Base-by-base conservation (phyloP, 306 rosid genomes). In the Fragaria ananassa region DNA sequence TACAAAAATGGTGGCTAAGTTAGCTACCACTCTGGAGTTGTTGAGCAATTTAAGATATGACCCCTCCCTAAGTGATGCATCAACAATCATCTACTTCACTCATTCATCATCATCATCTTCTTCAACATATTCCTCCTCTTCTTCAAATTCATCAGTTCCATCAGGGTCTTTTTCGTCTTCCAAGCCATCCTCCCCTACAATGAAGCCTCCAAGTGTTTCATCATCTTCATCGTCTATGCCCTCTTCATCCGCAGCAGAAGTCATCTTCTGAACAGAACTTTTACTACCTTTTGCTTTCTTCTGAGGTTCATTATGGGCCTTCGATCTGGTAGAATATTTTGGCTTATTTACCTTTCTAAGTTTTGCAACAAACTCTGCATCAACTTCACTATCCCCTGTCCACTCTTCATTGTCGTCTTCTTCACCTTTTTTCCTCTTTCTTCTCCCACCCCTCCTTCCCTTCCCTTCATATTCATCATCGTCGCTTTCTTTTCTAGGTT, bases 121-220 rank as follows among this genome's bases (percentile, higher is more conserved):
- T 37, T 85, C 88, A 3, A 31, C 78, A 79, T 82, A 74, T 50
- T 79, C 86, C 31, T 82, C 86, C 60, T 83, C 85, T 2, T 81
- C 87, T 10, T 80, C 84, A 42, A 77, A 90, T 19, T 83, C 89
- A 2, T 83, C 84, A 0, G 82, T 79, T 15, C 56, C 74, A 4
- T 63, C 61, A 12, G 13, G 46, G 35, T 56, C 79, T 29, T 81
- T 90, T 23, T 81, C 92, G 35, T 81, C 89, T 35, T 74, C 87
- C 71, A 70, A 79, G 5, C 77, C 91, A 31, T 84, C 88, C 78
- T 89, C 89, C 10, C 80, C 84, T 79, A 83, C 93, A 80, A 91
- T 84, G 86, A 91, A 91, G 61, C 93, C 90, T 69, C 93, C 92
- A 0, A 91, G 88, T 44, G 88, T 87, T 81, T 86, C 93, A 13